Evolutionary conservation across 1,284 basidiomycete species (phyloP).

Genomic region (Neotropicomus parvogracilis): DNA sequence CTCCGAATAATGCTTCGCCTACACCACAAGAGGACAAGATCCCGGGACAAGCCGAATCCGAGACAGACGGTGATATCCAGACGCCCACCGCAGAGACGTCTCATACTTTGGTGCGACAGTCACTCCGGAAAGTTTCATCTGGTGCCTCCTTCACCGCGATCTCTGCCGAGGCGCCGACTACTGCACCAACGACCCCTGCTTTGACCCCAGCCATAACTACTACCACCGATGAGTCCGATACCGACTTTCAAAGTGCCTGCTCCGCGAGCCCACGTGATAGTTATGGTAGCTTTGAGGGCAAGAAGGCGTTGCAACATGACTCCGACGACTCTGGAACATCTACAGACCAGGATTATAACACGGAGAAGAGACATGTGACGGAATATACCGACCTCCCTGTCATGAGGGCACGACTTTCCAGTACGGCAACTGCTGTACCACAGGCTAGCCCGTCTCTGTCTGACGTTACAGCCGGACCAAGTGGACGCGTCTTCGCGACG

Average conservation of each 20-base stretch:
- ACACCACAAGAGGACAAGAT: constrained; percentile 32
- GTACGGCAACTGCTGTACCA: constrained; percentile 42
- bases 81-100: constrained; percentile 26
- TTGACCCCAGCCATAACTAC: constrained; percentile 41
- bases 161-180: constrained; percentile 28
- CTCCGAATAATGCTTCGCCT: constrained; percentile 29
- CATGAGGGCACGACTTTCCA: constrained; percentile 43
- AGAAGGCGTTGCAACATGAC: constrained; percentile 26
- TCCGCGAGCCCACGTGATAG: constrained; percentile 67
- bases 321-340: constrained; percentile 35
- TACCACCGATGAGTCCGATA: constrained; percentile 74
- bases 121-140: constrained; percentile 37
- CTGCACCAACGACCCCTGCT: constrained; percentile 40
- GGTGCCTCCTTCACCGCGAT: constrained; percentile 35
- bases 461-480: constrained; percentile 36
- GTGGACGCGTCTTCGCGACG: constrained; percentile 21
- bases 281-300: constrained; percentile 42
- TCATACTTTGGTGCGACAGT: constrained; percentile 10
- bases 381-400: constrained; percentile 32
- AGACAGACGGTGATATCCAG: constrained; percentile 24
- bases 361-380: constrained; percentile 28
- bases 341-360: constrained; percentile 29
- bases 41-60: constrained; percentile 26
- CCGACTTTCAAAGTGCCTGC: constrained; percentile 81
- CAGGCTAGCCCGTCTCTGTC: constrained; percentile 39